phyloP scores from a whole-genome alignment of 768 basidiomycete species.

The Hysterangium stoloniferum region DNA sequence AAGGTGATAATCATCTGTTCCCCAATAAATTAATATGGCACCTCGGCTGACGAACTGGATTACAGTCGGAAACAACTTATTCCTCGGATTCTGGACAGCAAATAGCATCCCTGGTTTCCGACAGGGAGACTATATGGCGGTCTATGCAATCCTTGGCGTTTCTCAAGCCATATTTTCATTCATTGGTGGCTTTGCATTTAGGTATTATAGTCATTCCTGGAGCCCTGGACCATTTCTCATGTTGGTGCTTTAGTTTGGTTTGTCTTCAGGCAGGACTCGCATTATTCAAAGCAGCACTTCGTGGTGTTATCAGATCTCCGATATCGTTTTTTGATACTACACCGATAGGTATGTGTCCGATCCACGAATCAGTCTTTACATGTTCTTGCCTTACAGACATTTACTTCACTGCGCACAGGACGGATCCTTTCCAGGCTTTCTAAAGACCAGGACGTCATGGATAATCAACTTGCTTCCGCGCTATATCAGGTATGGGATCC shows the following conservation, averaged over 20 bases:
- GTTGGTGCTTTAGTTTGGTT: slow-evolving; percentile 18
- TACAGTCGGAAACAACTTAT: slow-evolving; percentile 58
- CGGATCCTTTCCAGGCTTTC: slow-evolving; percentile 50
- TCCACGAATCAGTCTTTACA: not conserved
- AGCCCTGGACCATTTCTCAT: not conserved
- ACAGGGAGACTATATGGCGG: slow-evolving; percentile 62
- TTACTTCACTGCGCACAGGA: slow-evolving; percentile 27
- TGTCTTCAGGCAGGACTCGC: slow-evolving; percentile 30
- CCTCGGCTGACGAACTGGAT: too few species aligned
- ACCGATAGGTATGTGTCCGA: slow-evolving; percentile 41
- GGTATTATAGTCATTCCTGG: slow-evolving; percentile 26
- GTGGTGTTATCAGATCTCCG: slow-evolving; percentile 51
- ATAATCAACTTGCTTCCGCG: slow-evolving; percentile 39
- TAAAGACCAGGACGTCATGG: slow-evolving; percentile 55
- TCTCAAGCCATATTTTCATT: slow-evolving; percentile 47
- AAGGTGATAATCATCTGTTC: slow-evolving; percentile 28
- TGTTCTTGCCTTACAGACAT: not conserved
- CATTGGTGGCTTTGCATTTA: slow-evolving; percentile 38
- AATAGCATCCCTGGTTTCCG: slow-evolving; percentile 44
- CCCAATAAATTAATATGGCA: too few species aligned
- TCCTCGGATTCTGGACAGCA: slow-evolving; percentile 69
- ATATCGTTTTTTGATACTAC: slow-evolving; percentile 69
- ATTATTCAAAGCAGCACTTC: slow-evolving; percentile 51
- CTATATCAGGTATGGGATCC: slow-evolving; percentile 34
- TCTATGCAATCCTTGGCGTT: slow-evolving; percentile 39